Evolutionary conservation across 495 filamentous ascomycete genomes (phyloP).

Genomic region (Penicillium taxi): DNA sequence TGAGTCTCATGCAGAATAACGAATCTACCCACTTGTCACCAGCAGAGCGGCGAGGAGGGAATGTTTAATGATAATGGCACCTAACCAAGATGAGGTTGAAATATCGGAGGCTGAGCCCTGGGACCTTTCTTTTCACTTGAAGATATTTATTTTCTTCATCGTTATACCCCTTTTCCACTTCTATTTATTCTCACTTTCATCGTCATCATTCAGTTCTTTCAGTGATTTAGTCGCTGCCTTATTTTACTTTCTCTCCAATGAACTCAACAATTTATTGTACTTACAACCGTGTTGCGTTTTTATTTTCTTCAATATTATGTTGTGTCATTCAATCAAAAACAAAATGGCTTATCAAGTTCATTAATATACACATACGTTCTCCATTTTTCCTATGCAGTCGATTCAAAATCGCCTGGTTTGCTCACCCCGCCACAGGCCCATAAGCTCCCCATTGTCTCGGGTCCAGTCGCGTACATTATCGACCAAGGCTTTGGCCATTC

Average conservation of each 20-base stretch:
- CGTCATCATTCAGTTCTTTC: background rate
- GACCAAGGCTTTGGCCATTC: constrained; percentile 85
- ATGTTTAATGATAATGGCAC: constrained; percentile 36
- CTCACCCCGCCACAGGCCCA: constrained; percentile 61
- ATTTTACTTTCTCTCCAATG: too few species aligned
- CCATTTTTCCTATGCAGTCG: too few species aligned
- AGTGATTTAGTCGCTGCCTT: too few species aligned
- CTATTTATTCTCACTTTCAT: constrained; percentile 3
- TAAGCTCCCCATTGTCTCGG: constrained; percentile 59
- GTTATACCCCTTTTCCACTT: constrained; percentile 24
- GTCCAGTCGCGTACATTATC: constrained; percentile 68
- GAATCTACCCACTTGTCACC: constrained; percentile 19
- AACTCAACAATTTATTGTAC: too few species aligned
- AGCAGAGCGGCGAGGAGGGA: constrained; percentile 19
- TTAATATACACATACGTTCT: too few species aligned
- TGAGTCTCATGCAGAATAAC: constrained; percentile 29
- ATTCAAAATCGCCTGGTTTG: constrained; percentile 35
- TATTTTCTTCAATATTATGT: background rate
- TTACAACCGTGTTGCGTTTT: too few species aligned
- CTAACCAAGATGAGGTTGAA: constrained; percentile 24
- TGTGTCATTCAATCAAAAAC: too few species aligned
- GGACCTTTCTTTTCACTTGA: constrained; percentile 5
- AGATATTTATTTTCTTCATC: constrained; percentile 11
- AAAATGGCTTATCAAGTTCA: too few species aligned
- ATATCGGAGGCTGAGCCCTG: constrained; percentile 1